Evolutionary conservation across 768 basidiomycete species (phyloP).

Genomic region (Cubamyces lactineus): DNA sequence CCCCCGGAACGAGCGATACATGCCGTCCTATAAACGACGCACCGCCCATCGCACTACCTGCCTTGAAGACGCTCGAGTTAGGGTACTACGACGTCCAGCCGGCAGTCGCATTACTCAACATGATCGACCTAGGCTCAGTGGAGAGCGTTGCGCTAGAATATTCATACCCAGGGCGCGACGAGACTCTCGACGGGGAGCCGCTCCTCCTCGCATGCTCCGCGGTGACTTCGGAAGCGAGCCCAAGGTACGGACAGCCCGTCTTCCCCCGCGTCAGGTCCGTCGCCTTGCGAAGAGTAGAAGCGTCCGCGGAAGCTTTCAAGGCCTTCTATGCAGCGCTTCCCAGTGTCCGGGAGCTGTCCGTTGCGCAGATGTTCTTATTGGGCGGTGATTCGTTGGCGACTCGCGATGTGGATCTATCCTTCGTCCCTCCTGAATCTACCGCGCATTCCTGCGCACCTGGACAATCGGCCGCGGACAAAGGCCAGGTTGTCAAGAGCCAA

Average conservation of each 20-base stretch:
- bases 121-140: slow-evolving; percentile 46
- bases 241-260: slow-evolving; percentile 25
- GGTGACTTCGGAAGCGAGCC: slow-evolving; percentile 30
- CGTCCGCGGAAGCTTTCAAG: slow-evolving; percentile 31
- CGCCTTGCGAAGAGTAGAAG: slow-evolving; percentile 42
- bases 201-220: slow-evolving; percentile 35
- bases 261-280: slow-evolving; percentile 44
- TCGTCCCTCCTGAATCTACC: slow-evolving; percentile 3
- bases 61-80: slow-evolving; percentile 44
- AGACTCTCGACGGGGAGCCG: slow-evolving; percentile 36
- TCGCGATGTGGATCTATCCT: slow-evolving; percentile 8
- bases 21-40: slow-evolving; percentile 1
- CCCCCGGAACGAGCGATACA: slow-evolving; percentile 8
- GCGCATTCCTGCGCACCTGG: too few species aligned
- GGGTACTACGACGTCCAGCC: slow-evolving; percentile 48
- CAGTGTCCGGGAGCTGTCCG: slow-evolving; percentile 27
- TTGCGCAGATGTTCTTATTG: slow-evolving; percentile 25
- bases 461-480: too few species aligned
- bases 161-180: slow-evolving; percentile 43
- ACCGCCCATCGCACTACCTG: slow-evolving; percentile 40
- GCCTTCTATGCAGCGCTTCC: slow-evolving; percentile 26
- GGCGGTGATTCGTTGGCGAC: slow-evolving; percentile 22
- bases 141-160: slow-evolving; percentile 48
- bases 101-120: slow-evolving; percentile 43
- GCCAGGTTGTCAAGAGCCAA: too few species aligned